These are phyloP conservation scores for Cotoneaster glaucophyllus DNA, from an alignment of 306 rosid species.

Conservation along the genomic window DNA sequence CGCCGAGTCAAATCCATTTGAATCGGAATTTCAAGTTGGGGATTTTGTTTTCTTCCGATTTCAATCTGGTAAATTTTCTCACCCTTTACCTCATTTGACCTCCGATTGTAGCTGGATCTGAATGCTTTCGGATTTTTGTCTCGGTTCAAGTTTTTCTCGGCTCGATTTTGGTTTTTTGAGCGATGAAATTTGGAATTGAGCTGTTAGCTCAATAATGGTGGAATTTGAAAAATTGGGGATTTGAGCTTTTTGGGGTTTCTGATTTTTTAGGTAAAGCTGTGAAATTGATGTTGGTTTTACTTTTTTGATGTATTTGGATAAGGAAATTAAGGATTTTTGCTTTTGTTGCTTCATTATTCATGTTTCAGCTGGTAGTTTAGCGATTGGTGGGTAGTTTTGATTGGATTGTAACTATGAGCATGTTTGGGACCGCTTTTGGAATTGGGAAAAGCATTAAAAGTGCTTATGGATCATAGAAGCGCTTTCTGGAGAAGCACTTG, in stretches of 20 bases:
- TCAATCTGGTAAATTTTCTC: slow-evolving; percentile 11
- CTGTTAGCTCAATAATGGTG: neutral
- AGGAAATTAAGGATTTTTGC: neutral
- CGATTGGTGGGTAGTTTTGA: neutral
- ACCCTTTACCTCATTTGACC: neutral
- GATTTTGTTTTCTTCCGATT: neutral
- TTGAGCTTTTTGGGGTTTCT: neutral
- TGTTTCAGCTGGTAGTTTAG: neutral
- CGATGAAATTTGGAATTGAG: neutral
- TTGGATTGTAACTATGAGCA: neutral
- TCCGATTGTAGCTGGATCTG: slow-evolving; percentile 11
- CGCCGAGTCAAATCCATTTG: neutral
- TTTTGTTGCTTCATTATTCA: neutral
- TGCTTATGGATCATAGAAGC: neutral
- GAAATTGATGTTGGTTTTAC: neutral
- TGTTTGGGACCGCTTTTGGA: neutral
- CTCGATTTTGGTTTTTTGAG: neutral
- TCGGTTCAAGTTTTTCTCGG: neutral
- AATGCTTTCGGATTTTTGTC: neutral
- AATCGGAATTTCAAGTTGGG: slow-evolving; percentile 4
- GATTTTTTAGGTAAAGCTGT: neutral
- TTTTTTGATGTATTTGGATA: neutral
- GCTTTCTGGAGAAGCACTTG: neutral
- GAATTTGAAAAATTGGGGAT: neutral
- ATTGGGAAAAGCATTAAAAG: neutral